These are phyloP conservation scores for Jatropha multifida DNA, from an alignment of 441 rosid species.

Conservation along the genomic window DNA sequence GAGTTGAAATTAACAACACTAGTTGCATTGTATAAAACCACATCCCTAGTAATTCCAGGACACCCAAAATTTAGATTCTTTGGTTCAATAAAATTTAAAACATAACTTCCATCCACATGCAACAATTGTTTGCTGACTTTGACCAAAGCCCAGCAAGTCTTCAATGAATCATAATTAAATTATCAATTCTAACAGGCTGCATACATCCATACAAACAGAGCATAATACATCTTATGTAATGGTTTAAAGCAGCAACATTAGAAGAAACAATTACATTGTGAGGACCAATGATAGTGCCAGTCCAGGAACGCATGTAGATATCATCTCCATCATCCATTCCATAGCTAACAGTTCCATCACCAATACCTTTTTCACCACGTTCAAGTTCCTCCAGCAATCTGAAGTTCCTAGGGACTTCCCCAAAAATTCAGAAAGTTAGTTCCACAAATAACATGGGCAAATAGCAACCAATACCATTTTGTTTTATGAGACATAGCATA, in stretches of 20 bases:
- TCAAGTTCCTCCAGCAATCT: slow-evolving; percentile 97
- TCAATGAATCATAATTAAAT: background rate
- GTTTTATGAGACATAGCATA: background rate
- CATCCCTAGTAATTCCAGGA: background rate
- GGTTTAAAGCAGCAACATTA: background rate
- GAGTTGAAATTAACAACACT: background rate
- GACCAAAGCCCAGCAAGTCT: background rate
- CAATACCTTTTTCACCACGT: slow-evolving; percentile 98
- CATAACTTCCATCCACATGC: background rate
- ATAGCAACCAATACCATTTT: background rate
- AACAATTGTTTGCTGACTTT: background rate
- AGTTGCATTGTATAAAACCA: background rate
- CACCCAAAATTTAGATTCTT: background rate
- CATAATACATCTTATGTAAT: background rate
- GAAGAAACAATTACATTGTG: slow-evolving; percentile 67
- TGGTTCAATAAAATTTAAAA: background rate
- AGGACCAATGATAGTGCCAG: slow-evolving; percentile 97
- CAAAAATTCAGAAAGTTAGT: slow-evolving; percentile 16
- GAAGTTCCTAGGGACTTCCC: slow-evolving; percentile 89
- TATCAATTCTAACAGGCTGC: slow-evolving; percentile 8
- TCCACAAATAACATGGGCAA: background rate
- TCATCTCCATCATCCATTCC: slow-evolving; percentile 99
- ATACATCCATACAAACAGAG: background rate
- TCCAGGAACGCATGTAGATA: slow-evolving; percentile 98
- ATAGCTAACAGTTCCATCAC: slow-evolving; percentile 96